phyloP scores from a whole-genome alignment of 2,329 filamentous ascomycete genomes.

The Neonectria coccinea region DNA sequence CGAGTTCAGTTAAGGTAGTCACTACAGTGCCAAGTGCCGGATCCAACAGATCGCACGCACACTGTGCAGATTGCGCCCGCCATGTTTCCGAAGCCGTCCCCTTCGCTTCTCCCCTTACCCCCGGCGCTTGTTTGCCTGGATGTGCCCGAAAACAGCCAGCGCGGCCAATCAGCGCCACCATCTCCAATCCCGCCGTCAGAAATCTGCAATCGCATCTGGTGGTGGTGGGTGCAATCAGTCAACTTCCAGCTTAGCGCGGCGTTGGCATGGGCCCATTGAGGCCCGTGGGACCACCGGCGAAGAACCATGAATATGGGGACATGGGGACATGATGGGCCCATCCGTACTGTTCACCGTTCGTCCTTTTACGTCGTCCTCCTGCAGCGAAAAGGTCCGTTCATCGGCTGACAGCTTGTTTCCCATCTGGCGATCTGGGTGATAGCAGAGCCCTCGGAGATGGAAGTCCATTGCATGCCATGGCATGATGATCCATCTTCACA shows the following conservation, averaged over 20 bases:
- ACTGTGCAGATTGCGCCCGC: not conserved
- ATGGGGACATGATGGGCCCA: conserved; percentile 19
- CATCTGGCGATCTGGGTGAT: conserved; percentile 15
- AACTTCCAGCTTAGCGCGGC: not conserved
- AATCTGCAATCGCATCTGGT: not conserved
- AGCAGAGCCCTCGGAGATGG: conserved; percentile 18
- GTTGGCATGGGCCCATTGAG: not conserved
- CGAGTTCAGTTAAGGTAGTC: not conserved
- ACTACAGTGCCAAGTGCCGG: not conserved
- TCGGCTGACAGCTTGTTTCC: conserved; percentile 2
- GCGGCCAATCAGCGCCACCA: not conserved
- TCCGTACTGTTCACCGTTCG: not conserved
- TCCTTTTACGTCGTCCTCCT: too few relatives aligned
- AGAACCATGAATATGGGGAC: not conserved
- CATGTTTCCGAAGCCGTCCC: conserved; percentile 27
- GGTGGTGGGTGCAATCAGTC: not conserved
- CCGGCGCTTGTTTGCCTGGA: conserved; percentile 17
- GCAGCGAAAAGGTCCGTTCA: not conserved
- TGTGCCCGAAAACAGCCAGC: not conserved
- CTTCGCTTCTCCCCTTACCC: conserved; percentile 16
- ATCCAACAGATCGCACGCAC: too few relatives aligned
- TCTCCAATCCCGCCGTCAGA: not conserved
- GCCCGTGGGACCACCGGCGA: conserved; percentile 12
- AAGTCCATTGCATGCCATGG: conserved; percentile 12
- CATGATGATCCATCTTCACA: conserved; percentile 12